Base-by-base conservation (phyloP, 164 flowering plant genomes). In the Tetrastigma voinierianum region DNA sequence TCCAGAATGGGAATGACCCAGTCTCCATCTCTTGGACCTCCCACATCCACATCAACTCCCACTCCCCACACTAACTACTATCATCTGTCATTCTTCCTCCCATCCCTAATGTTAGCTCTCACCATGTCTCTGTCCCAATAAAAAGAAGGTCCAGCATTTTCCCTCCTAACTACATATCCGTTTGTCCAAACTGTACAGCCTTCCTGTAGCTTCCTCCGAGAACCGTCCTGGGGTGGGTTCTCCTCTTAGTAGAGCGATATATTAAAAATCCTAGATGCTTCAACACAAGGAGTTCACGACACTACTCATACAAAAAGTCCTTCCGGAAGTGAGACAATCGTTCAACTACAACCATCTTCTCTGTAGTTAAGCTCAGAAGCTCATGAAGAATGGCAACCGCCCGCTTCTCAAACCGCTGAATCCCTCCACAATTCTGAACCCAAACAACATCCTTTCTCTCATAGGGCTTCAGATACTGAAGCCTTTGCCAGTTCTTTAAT, bases 231-330 rank as follows among this genome's bases (percentile, higher is more conserved):
- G n/a, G n/a, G n/a, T n/a, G n/a, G n/a, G n/a, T n/a, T 57, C 73
- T 53, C 97, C 96, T 71, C 79, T 90, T 90, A 1, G 92, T 90
- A 18, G 96, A n/a, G n/a, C n/a, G n/a, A 90, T 59, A 94, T 77
- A 64, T 94, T 90, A 67, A 93, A 94, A 40, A 94, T 87, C 21
- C 97, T 96, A 95, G 96, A 60, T 91, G 98, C 75, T 87, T 90
- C 70, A 95, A n/a, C n/a, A n/a, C 68, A 44, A 95, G 74, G 56
- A 95, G 82, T 74, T 91, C 98, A 2, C 96, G 82, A n/a, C 43
- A 91, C 21, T 43, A 89, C 83, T 67, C 67, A 90, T 85, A 3
- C 80, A 83, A 11, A 11, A 91, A 82, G 76, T 90, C 92, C 78
- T 70, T 89, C 70, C 83, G 65, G 63, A 95, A 91, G 76, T 89